Evolutionary conservation across 257 asterid species (phyloP).

Genomic region (Fraxinus quadrangulata): DNA sequence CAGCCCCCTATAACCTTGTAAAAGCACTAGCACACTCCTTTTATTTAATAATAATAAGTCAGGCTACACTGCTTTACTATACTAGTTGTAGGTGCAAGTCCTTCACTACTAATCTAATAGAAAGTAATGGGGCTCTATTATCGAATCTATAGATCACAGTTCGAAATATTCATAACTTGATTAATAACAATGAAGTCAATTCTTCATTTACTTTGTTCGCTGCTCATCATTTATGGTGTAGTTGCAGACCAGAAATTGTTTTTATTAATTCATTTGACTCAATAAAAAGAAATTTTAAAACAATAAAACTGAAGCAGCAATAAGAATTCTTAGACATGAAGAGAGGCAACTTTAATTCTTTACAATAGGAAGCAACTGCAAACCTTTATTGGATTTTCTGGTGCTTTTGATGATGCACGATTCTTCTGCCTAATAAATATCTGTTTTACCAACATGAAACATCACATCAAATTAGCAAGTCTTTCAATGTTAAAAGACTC

Average conservation of each 20-base stretch:
- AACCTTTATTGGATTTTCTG: constrained; percentile 96
- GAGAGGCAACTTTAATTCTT: constrained; percentile 13
- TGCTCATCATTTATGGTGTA: neutral
- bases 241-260: neutral
- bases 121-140: neutral
- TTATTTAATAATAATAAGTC: no score
- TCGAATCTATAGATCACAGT: neutral
- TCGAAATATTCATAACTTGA: neutral
- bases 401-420: constrained; percentile 95
- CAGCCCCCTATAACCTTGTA: neutral
- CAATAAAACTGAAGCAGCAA: neutral
- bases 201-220: neutral
- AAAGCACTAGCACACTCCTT: neutral
- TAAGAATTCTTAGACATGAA: constrained; percentile 1
- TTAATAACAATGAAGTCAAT: neutral
- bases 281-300: neutral
- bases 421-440: constrained; percentile 98
- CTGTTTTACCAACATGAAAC: constrained; percentile 43
- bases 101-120: neutral
- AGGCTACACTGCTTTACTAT: no score
- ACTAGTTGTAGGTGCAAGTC: no score
- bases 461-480: constrained; percentile 20
- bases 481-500: constrained; percentile 25
- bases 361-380: constrained; percentile 21
- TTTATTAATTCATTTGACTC: neutral